A percentile compares a stretch with the other conserved stretches of the same genome.
These are phyloP conservation scores for Phascolomyces articulosus DNA, from an alignment of 371 early-diverging fungal species.

Conservation along the genomic window DNA sequence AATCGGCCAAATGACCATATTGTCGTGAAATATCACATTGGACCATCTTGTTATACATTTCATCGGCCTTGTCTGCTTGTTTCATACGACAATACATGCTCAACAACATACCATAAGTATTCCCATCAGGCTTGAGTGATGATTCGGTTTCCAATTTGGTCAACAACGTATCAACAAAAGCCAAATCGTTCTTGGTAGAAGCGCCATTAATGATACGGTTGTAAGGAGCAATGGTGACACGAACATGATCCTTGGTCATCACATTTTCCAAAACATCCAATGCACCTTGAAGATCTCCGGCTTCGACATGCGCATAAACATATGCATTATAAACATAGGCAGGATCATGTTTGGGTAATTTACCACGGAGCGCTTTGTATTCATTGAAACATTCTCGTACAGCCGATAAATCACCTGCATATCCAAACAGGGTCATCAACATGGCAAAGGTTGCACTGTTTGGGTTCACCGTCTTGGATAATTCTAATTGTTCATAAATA, in stretches of 20 bases:
- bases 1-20: conserved; percentile 43
- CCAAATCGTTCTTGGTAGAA: conserved; percentile 33
- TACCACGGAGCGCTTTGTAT: conserved; percentile 28
- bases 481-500: conserved; percentile 54
- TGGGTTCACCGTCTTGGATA: conserved; percentile 31
- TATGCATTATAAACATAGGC: conserved; percentile 46
- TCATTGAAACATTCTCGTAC: conserved; percentile 52
- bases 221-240: conserved; percentile 38
- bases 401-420: conserved; percentile 45
- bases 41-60: conserved; percentile 29
- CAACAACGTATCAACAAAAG: conserved; percentile 27
- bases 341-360: conserved; percentile 35
- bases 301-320: conserved; percentile 46
- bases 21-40: conserved; percentile 31
- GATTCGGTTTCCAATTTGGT: conserved; percentile 23
- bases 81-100: conserved; percentile 28
- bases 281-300: conserved; percentile 43
- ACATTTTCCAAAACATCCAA: conserved; percentile 41
- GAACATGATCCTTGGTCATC: conserved; percentile 37
- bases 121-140: conserved; percentile 36
- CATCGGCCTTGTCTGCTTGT: conserved; percentile 37
- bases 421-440: conserved; percentile 49
- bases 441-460: conserved; percentile 46
- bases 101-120: conserved; percentile 44
- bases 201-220: conserved; percentile 41